Conservation (phyloP, 1,139 yeast species). For the Diutina mesorugosa region DNA sequence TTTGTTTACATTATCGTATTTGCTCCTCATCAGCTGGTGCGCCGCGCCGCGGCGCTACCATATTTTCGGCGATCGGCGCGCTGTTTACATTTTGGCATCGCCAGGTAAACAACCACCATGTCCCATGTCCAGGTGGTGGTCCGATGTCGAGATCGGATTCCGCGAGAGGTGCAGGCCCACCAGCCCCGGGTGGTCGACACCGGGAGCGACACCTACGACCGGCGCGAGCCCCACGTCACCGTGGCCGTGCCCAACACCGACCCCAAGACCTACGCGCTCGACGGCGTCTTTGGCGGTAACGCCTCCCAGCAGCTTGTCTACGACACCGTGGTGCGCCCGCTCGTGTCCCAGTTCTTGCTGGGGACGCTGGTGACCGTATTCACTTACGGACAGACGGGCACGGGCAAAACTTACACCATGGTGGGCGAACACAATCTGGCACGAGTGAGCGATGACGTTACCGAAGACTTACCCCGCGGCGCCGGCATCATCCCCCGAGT, state of each 20-base stretch:
- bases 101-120: not conserved
- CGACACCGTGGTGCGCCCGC: slow-evolving; percentile 50
- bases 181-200: slow-evolving; percentile 64
- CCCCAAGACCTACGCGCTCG: slow-evolving; percentile 49
- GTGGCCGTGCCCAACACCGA: slow-evolving; percentile 17
- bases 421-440: slow-evolving; percentile 5
- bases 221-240: slow-evolving; percentile 22
- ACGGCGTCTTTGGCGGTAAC: slow-evolving; percentile 62
- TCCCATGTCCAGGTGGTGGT: slow-evolving; percentile 68
- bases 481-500: slow-evolving; percentile 10
- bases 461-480: not conserved
- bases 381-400: slow-evolving; percentile 10
- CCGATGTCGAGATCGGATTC: slow-evolving; percentile 75
- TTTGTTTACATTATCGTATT: too few species aligned
- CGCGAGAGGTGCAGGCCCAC: slow-evolving; percentile 55
- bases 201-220: slow-evolving; percentile 32
- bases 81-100: not conserved
- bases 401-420: slow-evolving; percentile 10
- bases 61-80: not conserved
- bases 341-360: slow-evolving; percentile 27
- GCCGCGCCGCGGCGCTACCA: not conserved
- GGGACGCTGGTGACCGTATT: slow-evolving; percentile 9
- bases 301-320: slow-evolving; percentile 52
- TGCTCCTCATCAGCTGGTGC: too few species aligned
- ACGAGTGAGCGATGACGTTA: slow-evolving; percentile 4